Evolutionary conservation across 164 flowering plant genomes (phyloP), one percentile per base, ranked within the genome.

Genomic region (Malania oleifera): DNA sequence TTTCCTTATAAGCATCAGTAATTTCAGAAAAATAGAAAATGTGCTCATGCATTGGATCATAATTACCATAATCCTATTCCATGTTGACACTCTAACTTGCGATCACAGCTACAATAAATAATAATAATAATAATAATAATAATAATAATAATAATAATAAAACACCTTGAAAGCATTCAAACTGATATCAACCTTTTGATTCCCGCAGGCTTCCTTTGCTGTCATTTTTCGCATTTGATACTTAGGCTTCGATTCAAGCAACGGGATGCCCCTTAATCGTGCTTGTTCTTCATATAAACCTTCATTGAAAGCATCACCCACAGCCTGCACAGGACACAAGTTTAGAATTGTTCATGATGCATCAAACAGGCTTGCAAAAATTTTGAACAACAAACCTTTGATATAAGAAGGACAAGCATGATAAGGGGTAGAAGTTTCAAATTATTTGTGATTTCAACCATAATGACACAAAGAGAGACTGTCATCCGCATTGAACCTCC

Each of bases 401-500:
- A 90, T 67, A 93, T 93, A 52, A 93, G 95, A 74, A 93, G 97
- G 62, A 93, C 99, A 54, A 93, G 91, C 99, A 93, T 93, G 54
- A 88, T 93, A 24, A 93, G 92, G 51, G 99, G 99, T 44, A 93
- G 59, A 46, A 93, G 81, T 76, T 90, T 80, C 77, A 93, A 72
- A 64, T 93, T 93, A 65, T 93, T 93, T 60, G 99, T 83, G 71
- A 93, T 90, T 74, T 93, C 97, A 64, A 93, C 97, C 97, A 90
- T 90, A 47, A 93, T 93, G 48, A 93, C 99, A 76, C 99, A 93
- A 55, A 93, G 82, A 18, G 97, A 88, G 15, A 93, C 97, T 5
- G 99, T 93, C 91, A 93, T 90, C 56, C 99, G 73, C 99, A 93
- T 93, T 55, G 99, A 93, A 66, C 99, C 99, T 57, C 96, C 99